Evolutionary conservation across 1,284 basidiomycete genomes (phyloP), one percentile per base, ranked within the genome.

Genomic region (Moesziomyces antarcticus): DNA sequence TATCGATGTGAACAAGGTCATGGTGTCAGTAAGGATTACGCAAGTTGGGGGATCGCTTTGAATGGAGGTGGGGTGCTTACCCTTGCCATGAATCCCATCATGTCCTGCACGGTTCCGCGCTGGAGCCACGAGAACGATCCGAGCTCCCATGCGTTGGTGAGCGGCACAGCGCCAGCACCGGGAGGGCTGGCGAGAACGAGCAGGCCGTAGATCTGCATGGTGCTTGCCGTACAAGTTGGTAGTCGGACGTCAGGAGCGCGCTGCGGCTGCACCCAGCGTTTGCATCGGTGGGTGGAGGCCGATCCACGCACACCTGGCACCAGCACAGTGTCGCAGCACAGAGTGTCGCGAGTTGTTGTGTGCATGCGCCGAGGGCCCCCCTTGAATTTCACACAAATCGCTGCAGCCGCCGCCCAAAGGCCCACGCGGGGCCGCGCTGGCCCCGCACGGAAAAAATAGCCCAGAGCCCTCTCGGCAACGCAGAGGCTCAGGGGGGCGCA

Each of bases 81-180:
- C 61, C 82, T 80, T 48, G 75, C 75, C 82, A 83, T 83, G 67
- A 83, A 83, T 10, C 67, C 78, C 80, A 83, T 83, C 73, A 83
- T 79, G 55, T 83, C 81, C 67, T 83, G 81, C 20, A 83, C 81
- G 3, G 81, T 83, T 21, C 81, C 91, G 65, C 90, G 88, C 86
- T 98, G 94, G 85, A 97, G 95, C 87, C 97, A 99, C 21, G 91
- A 92, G 87, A 97, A 99, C 24, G 91, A 91, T 47, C 91, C 92
- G 16, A 99, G 88, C 84, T 99, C 96, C 64, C 89, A 90, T 11
- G 92, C 91, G 41, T 87, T 89, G 71, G 88, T 87, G 35, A 99
- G 89, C 25, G 85, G 81, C 37, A 91, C 85, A 1, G 89, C 89
- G 30, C 63, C 69, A 11, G 77, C 81, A 11, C 82, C 82, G 16